Evolutionary conservation across 495 filamentous ascomycete species (phyloP), one percentile per base, ranked within the genome.

Genomic region (Penicillium chermesinum): DNA sequence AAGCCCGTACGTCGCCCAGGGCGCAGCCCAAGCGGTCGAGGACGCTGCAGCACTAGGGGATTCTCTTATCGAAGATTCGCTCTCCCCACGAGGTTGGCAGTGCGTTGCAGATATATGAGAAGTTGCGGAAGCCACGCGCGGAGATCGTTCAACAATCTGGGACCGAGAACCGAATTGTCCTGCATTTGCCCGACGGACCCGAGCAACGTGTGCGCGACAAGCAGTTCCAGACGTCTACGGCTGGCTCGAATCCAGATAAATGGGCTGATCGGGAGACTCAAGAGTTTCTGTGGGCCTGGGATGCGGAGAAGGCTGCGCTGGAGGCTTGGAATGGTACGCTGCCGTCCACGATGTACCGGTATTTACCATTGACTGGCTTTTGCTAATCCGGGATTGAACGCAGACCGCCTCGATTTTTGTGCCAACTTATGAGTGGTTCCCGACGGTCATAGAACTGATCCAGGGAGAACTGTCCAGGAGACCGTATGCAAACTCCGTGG

Each of bases 121-220:
- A 50, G 13, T 77, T 75, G 12, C 65, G 79, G 4, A 74, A 74
- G 25, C 57, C 63, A 17, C 71, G 78, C 12, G 78, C 75, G 3
- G 72, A 71, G 14, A 67, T 66, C 1, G 68, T 82, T 1, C 77
- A 81, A 16, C 63, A 71, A 39, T 71, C 76, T 1, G 77, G 79
- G 2, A 72, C 73, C 1, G 55, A 64, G 7, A 74, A 79, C 35
- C 73, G 77, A 17, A 54, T 73, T 44, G 63, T 73, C 0, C 71
- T 81, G 43, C 79, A 83, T 48, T 55, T 82, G 16, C 69, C 67
- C 13, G 78, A 83, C 48, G 79, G 79, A 1, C 62, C 64, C 5
- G 70, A 74, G 41, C 79, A 80, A 47, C 46, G 62, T 27, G 71
- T 75, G 19, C 65, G 79, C 9, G 79, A 82, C 48, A 63, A 65